A percentile compares a stretch with the other conserved stretches of the same genome.
These are phyloP conservation scores for Aegilops longissima DNA, from an alignment of 176 grass and related monocot species.

Conservation along the genomic window DNA sequence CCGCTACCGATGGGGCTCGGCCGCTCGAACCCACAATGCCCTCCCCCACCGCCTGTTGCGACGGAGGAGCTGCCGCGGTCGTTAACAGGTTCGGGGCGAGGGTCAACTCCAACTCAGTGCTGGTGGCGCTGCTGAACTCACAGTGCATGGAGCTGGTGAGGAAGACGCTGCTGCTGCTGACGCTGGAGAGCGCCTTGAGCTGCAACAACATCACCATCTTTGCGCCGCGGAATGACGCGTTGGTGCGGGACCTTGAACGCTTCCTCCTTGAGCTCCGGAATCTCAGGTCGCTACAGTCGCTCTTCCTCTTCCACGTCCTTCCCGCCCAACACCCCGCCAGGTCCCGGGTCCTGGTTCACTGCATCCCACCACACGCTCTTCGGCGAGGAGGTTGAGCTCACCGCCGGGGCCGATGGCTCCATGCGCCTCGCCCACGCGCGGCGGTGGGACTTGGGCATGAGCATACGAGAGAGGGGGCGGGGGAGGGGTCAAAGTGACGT, in stretches of 20 bases:
- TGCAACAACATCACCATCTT: conserved; percentile 47
- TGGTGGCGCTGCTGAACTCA: conserved; percentile 54
- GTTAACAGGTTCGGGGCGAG: neutral
- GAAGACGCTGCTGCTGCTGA: neutral
- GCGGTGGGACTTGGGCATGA: too few species aligned
- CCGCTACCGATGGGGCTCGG: neutral
- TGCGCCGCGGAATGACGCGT: conserved; percentile 41
- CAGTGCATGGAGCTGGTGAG: conserved; percentile 26
- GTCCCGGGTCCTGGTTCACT: conserved; percentile 12
- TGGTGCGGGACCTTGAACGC: conserved; percentile 37
- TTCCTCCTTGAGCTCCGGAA: conserved; percentile 52
- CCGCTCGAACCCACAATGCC: conserved; percentile 37
- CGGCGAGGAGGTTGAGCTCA: conserved; percentile 57
- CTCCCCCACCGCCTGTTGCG: neutral
- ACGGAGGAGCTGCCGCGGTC: neutral
- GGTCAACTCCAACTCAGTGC: conserved; percentile 51
- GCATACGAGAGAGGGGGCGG: too few species aligned
- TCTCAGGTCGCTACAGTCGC: conserved; percentile 49
- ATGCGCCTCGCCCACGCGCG: conserved; percentile 22
- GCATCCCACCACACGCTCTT: conserved; percentile 36
- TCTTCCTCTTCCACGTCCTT: conserved; percentile 59
- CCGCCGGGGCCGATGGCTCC: neutral
- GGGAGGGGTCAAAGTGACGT: too few species aligned
- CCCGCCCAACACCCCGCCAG: conserved; percentile 33
- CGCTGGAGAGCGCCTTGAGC: conserved; percentile 40